A percentile compares a stretch with the other conserved stretches of the same genome.
Conservation (phyloP, 176 grass and related monocot genomes). For the Triticum urartu region DNA sequence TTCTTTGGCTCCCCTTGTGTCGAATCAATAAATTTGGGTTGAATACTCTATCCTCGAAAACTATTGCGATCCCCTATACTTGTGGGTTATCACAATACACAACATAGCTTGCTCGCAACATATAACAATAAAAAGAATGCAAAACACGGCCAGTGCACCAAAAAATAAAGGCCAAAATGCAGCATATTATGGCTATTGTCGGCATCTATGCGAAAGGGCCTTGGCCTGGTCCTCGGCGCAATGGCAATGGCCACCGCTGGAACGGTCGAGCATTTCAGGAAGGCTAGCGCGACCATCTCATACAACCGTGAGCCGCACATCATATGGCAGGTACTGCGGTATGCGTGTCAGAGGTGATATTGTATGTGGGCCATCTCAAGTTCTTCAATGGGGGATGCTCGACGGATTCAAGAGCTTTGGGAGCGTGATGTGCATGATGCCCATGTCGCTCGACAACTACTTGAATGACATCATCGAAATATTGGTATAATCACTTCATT, state of each 20-base stretch:
- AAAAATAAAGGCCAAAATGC: too few species aligned
- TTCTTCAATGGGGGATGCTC: slow-evolving; percentile 78
- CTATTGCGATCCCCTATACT: too few species aligned
- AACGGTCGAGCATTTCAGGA: slow-evolving; percentile 62
- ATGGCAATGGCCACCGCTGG: slow-evolving; percentile 74
- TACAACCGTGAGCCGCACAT: slow-evolving; percentile 58
- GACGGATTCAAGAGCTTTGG: slow-evolving; percentile 92
- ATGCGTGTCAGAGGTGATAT: slow-evolving; percentile 78
- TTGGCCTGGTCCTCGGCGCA: slow-evolving; percentile 62
- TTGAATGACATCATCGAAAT: slow-evolving; percentile 47
- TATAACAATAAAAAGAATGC: too few species aligned
- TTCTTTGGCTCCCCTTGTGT: too few species aligned
- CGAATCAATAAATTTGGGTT: too few species aligned
- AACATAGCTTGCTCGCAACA: too few species aligned
- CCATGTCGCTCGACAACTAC: slow-evolving; percentile 93
- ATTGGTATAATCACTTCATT: too few species aligned
- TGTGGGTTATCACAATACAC: too few species aligned
- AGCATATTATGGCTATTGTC: too few species aligned
- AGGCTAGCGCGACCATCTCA: not conserved
- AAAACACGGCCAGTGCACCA: too few species aligned
- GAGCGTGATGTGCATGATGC: slow-evolving; percentile 88
- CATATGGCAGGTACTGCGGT: slow-evolving; percentile 81
- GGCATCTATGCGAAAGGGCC: slow-evolving; percentile 9
- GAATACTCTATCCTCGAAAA: too few species aligned
- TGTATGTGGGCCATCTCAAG: slow-evolving; percentile 89